Percentiles rank a stretch among this genome's conserved stretches.
phyloP scores from a whole-genome alignment of 345 rosid genomes.

The Lepidium aucheri region DNA sequence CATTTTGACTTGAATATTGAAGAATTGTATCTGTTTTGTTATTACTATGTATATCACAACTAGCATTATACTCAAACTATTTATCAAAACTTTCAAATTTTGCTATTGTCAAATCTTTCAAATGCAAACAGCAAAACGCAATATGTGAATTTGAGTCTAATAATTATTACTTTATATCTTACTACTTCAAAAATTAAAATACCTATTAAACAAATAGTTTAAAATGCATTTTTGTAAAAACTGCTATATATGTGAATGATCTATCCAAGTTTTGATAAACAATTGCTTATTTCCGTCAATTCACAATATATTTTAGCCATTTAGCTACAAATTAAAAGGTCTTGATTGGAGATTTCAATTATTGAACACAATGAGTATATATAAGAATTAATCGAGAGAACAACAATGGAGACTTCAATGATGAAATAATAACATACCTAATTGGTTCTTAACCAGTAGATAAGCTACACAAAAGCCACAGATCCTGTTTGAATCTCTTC shows the following conservation, averaged over 20 bases:
- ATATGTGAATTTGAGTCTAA: no score
- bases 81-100: no score
- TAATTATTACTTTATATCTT: background rate
- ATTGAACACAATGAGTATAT: background rate
- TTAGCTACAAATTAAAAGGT: background rate
- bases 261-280: background rate
- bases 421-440: constrained; percentile 19
- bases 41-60: background rate
- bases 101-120: no score
- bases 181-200: background rate
- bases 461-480: background rate
- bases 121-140: no score
- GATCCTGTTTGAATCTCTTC: background rate
- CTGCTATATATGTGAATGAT: background rate
- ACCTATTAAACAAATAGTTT: background rate
- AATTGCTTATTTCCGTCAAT: background rate
- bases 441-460: background rate
- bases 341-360: background rate
- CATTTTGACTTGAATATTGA: background rate
- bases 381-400: background rate
- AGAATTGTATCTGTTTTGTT: background rate
- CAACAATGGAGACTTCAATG: background rate
- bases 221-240: background rate
- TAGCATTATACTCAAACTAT: background rate
- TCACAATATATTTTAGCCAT: background rate